Conservation (phyloP, 805 yeast genomes). For the Tetrapisispora namnaoensis region DNA sequence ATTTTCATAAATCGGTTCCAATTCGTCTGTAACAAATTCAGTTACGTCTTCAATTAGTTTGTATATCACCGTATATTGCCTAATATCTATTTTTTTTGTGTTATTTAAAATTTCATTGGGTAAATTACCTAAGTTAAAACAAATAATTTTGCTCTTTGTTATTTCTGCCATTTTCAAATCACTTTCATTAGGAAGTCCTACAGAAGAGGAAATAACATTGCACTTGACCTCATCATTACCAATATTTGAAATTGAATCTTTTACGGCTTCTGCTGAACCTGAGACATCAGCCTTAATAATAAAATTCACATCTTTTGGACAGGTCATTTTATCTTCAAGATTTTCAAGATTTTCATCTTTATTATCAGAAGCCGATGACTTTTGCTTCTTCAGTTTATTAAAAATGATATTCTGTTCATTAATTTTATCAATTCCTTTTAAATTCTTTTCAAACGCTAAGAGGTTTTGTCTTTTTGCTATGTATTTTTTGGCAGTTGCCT, state of each 20-base stretch:
- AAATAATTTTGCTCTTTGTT: slow-evolving; percentile 62
- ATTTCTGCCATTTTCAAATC: slow-evolving; percentile 61
- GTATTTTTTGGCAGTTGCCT: slow-evolving; percentile 66
- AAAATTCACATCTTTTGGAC: slow-evolving; percentile 38
- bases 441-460: slow-evolving; percentile 45
- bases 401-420: slow-evolving; percentile 53
- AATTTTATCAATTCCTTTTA: slow-evolving; percentile 55
- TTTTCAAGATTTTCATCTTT: slow-evolving; percentile 26
- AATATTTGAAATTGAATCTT: slow-evolving; percentile 66
- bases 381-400: slow-evolving; percentile 31
- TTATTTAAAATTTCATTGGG: slow-evolving; percentile 50
- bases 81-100: slow-evolving; percentile 51
- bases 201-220: slow-evolving; percentile 59
- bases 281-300: slow-evolving; percentile 85
- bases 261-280: slow-evolving; percentile 91
- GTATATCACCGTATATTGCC: slow-evolving; percentile 71
- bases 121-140: slow-evolving; percentile 56
- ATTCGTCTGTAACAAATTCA: slow-evolving; percentile 43
- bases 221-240: slow-evolving; percentile 81
- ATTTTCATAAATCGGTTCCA: slow-evolving; percentile 58
- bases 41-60: slow-evolving; percentile 80
- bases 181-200: slow-evolving; percentile 63
- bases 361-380: slow-evolving; percentile 44
- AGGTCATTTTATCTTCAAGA: slow-evolving; percentile 21
- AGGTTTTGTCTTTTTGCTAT: slow-evolving; percentile 57